Evolutionary conservation across 2,329 filamentous ascomycete species (phyloP).

Genomic region (Venturiaceae sp.): DNA sequence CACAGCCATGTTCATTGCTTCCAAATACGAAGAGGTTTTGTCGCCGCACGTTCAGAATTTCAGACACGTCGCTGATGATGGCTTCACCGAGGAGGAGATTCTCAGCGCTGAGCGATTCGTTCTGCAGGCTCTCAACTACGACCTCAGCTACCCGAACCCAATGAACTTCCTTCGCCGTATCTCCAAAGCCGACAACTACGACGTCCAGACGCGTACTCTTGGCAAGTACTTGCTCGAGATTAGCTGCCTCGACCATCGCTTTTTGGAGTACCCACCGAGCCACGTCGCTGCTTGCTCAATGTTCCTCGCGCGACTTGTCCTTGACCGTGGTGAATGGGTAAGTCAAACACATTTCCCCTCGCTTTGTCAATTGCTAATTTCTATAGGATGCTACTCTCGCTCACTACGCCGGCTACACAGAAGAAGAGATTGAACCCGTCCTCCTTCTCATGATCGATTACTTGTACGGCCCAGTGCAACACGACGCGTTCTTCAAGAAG

Average conservation of each 20-base stretch:
- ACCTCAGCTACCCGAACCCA: slow-evolving; percentile 96
- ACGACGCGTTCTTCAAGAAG: slow-evolving; percentile 99
- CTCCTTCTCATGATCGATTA: slow-evolving; percentile 96
- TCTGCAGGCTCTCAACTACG: slow-evolving; percentile 83
- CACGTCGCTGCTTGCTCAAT: slow-evolving; percentile 87
- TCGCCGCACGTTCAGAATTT: slow-evolving; percentile 97
- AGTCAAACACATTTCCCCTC: slow-evolving; percentile 21
- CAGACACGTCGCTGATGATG: slow-evolving; percentile 91
- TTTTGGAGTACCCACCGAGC: slow-evolving; percentile 82
- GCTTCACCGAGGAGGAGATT: slow-evolving; percentile 91
- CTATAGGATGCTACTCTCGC: slow-evolving; percentile 63
- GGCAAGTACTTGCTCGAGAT: slow-evolving; percentile 98
- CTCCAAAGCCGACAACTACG: slow-evolving; percentile 98
- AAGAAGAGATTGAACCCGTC: slow-evolving; percentile 87
- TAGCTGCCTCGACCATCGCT: slow-evolving; percentile 86
- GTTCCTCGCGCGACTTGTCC: slow-evolving; percentile 84
- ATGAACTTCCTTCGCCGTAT: slow-evolving; percentile 99
- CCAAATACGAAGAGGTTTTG: slow-evolving; percentile 97
- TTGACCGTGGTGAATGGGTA: slow-evolving; percentile 89
- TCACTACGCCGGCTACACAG: slow-evolving; percentile 87
- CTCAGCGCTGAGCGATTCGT: slow-evolving; percentile 95
- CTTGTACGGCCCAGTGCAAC: slow-evolving; percentile 76
- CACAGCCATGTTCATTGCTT: slow-evolving; percentile 98
- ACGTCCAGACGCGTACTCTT: slow-evolving; percentile 92
- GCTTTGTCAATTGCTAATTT: slow-evolving; percentile 13